These are phyloP conservation scores for Funneliformis mosseae DNA, from an alignment of 192 early-diverging fungal genomes.

Conservation along the genomic window DNA sequence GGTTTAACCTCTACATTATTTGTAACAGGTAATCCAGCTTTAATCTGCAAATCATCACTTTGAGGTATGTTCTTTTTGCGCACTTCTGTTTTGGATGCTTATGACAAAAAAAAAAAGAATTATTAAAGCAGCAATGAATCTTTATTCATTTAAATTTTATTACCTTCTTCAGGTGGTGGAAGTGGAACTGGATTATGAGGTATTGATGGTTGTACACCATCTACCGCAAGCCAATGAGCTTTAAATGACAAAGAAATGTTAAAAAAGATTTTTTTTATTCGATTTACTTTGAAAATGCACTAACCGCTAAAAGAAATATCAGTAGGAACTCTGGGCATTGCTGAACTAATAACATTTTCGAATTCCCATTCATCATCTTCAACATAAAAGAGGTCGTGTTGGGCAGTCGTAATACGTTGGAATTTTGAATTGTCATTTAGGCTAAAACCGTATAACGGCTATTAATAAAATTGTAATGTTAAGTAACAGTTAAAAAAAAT, in stretches of 20 bases:
- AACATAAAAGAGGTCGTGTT: slow-evolving; percentile 80
- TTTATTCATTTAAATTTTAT: slow-evolving; percentile 21
- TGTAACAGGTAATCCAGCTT: neutral
- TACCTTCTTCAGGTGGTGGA: slow-evolving; percentile 57
- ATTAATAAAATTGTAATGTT: neutral
- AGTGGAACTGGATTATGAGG: slow-evolving; percentile 90
- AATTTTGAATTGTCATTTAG: slow-evolving; percentile 69
- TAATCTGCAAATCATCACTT: neutral
- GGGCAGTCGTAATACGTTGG: slow-evolving; percentile 59
- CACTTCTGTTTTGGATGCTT: slow-evolving; percentile 1
- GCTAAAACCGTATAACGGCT: slow-evolving; percentile 92
- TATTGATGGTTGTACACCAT: slow-evolving; percentile 97
- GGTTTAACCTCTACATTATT: slow-evolving; percentile 57
- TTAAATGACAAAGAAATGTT: neutral
- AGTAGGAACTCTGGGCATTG: slow-evolving; percentile 88
- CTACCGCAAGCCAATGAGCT: slow-evolving; percentile 98
- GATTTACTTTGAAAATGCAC: slow-evolving; percentile 1
- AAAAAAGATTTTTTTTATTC: neutral
- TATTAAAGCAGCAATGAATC: neutral
- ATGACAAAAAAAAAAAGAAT: neutral
- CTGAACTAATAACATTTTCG: slow-evolving; percentile 81
- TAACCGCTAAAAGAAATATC: slow-evolving; percentile 81
- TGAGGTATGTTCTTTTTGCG: slow-evolving; percentile 13
- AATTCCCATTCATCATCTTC: slow-evolving; percentile 95
- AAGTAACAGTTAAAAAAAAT: neutral